Evolutionary conservation across 2,329 filamentous ascomycete genomes (phyloP), one percentile per base, ranked within the genome.

Genomic region (Talaromyces islandicus): DNA sequence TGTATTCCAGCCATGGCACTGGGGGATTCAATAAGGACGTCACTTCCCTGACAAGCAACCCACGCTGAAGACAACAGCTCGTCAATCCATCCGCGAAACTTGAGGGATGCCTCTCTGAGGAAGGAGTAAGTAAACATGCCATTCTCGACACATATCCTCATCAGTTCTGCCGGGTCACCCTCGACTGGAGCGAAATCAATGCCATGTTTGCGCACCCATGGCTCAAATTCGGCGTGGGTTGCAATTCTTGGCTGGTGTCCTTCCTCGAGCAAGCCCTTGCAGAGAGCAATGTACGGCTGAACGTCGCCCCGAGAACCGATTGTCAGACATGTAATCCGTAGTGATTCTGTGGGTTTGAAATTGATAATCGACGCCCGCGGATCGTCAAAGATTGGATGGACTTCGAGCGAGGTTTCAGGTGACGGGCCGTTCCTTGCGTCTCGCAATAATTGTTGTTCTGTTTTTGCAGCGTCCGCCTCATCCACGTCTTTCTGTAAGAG

Each of bases 1-100:
- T 99, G 94, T 58, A 99, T 96, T 27, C 94, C 94, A 0, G 89
- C 92, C 94, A 99, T 99, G 14, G 94, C 92, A 60, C 91, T 96
- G 0, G 94, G 94, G 53, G 91, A 96, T 73, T 99, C 94, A 62
- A 99, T 96, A 43, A 99, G 80, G 32, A 99, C 78, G 71, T 99
- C 93, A 1, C 89, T 89, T 25, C 88, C 89, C 73, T 96, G 86
- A 69, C 93, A 97, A 1, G 91, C 91, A 50, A 78, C 75, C 86
- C 89, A 97, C 0, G 92, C 88, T 17, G 91, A 92, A 17, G 82
- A 83, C 38, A 97, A 85, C 24, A 99, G 83, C 50, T 91, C 89
- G 67, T 97, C 92, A 19, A 99, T 87, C 92, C 94, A 99, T n/a
- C 87, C 88, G 58, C 94, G 88, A 75, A 97, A 97, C 66, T 90